Conservation (phyloP, 352 stramenopile species). For the Globisporangium uncinulatum region DNA sequence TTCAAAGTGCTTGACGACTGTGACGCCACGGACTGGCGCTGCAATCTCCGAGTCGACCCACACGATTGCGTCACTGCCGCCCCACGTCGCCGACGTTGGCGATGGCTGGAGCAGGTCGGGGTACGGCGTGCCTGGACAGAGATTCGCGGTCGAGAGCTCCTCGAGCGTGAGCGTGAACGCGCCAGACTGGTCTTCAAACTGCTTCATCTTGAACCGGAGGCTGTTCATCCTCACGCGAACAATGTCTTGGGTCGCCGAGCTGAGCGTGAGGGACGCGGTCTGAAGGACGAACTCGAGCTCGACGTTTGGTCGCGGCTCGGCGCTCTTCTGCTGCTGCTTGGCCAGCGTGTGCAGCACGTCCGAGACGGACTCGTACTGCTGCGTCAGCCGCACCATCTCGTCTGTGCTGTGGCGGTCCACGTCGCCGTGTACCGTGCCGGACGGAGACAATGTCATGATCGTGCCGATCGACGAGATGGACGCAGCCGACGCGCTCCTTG, state of each 20-base stretch:
- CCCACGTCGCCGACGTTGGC: constrained; percentile 37
- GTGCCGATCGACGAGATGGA: constrained; percentile 37
- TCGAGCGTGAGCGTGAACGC: constrained; percentile 52
- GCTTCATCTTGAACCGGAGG: constrained; percentile 56
- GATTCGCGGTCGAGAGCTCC: constrained; percentile 54
- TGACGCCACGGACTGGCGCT: constrained; percentile 48
- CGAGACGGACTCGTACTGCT: constrained; percentile 40
- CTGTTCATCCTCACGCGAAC: constrained; percentile 33
- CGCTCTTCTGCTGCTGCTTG: constrained; percentile 29
- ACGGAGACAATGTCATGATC: constrained; percentile 30
- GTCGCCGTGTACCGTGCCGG: constrained; percentile 28
- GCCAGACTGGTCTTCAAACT: constrained; percentile 68
- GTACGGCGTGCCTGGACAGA: constrained; percentile 62
- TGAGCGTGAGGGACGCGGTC: constrained; percentile 55
- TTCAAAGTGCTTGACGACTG: constrained; percentile 78
- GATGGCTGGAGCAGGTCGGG: constrained; percentile 57
- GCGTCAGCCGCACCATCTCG: constrained; percentile 37
- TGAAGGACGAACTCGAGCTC: constrained; percentile 59
- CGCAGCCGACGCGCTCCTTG: constrained; percentile 20
- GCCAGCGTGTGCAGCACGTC: constrained; percentile 35
- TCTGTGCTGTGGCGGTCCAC: constrained; percentile 30
- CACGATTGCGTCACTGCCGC: constrained; percentile 63
- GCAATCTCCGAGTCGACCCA: constrained; percentile 69
- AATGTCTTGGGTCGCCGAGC: constrained; percentile 55
- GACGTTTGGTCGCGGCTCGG: constrained; percentile 43